These are phyloP conservation scores for Aspergillus amoenus DNA, from an alignment of 2,329 filamentous ascomycete genomes.

Conservation along the genomic window DNA sequence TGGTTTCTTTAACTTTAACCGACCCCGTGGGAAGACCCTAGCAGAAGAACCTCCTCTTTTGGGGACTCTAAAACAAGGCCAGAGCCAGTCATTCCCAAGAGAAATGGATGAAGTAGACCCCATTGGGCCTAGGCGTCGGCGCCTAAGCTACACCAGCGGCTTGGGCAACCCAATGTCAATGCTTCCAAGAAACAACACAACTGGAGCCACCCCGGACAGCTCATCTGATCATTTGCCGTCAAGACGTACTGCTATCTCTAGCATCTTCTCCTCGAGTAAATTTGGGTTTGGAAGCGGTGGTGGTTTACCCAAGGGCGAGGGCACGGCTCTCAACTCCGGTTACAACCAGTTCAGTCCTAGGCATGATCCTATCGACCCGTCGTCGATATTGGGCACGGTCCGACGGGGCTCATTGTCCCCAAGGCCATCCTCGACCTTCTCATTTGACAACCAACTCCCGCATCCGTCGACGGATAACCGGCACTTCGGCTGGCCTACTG, in stretches of 20 bases:
- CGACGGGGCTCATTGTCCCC: slow-evolving; percentile 46
- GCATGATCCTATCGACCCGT: slow-evolving; percentile 48
- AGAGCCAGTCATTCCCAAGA: slow-evolving; percentile 65
- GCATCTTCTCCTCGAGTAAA: slow-evolving; percentile 43
- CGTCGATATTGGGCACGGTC: slow-evolving; percentile 43
- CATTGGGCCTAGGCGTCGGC: slow-evolving; percentile 50
- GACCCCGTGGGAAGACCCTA: slow-evolving; percentile 61
- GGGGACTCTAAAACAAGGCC: slow-evolving; percentile 58
- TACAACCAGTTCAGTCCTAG: slow-evolving; percentile 50
- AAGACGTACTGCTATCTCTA: slow-evolving; percentile 42
- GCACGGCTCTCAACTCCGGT: slow-evolving; percentile 35
- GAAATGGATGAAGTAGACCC: slow-evolving; percentile 53
- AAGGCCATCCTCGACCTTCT: slow-evolving; percentile 54
- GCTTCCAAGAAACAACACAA: slow-evolving; percentile 46
- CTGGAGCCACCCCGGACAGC: slow-evolving; percentile 41
- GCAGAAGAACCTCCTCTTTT: slow-evolving; percentile 58
- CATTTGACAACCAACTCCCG: slow-evolving; percentile 60
- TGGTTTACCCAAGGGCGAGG: slow-evolving; percentile 31
- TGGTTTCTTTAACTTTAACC: slow-evolving; percentile 57
- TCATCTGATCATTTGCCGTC: slow-evolving; percentile 41
- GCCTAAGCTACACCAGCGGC: slow-evolving; percentile 58
- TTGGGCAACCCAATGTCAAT: slow-evolving; percentile 53
- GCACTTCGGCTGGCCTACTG: slow-evolving; percentile 66
- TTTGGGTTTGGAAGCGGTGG: slow-evolving; percentile 36
- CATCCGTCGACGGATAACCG: slow-evolving; percentile 77